Conservation (phyloP, 805 yeast species). For the Ogataea siamensis region DNA sequence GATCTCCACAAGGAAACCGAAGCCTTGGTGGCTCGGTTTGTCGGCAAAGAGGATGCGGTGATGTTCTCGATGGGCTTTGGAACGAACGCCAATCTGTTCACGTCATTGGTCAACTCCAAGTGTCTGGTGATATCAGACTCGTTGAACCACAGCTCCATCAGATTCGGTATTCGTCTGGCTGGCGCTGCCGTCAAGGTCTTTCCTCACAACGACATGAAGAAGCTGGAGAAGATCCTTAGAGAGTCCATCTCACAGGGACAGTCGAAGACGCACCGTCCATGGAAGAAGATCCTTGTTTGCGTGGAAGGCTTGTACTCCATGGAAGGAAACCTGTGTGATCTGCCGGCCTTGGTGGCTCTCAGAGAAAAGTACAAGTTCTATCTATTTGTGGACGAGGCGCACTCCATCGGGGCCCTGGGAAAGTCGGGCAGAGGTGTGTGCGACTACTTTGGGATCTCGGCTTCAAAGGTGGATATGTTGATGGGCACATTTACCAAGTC, state of each 20-base stretch:
- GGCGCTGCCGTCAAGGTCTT: constrained; percentile 92
- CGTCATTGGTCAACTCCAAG: constrained; percentile 78
- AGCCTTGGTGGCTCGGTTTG: constrained; percentile 71
- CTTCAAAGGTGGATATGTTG: constrained; percentile 73
- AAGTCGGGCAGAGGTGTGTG: constrained; percentile 92
- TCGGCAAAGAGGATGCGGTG: constrained; percentile 87
- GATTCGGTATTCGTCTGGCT: constrained; percentile 90
- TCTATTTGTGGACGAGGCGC: constrained; percentile 95
- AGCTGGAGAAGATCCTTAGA: constrained; percentile 71
- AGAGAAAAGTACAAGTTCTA: constrained; percentile 85
- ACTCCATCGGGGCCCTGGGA: constrained; percentile 98
- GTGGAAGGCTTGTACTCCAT: constrained; percentile 91
- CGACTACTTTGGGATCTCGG: constrained; percentile 83
- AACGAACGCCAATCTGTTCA: constrained; percentile 86
- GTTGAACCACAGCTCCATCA: constrained; percentile 90
- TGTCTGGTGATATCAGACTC: constrained; percentile 93
- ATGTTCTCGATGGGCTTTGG: constrained; percentile 94
- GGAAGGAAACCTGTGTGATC: constrained; percentile 88
- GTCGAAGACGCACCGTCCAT: constrained; percentile 92
- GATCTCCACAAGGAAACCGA: constrained; percentile 77
- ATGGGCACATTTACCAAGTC: constrained; percentile 99
- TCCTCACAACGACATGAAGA: constrained; percentile 86
- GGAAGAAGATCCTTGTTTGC: constrained; percentile 82
- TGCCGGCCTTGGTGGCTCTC: constrained; percentile 71
- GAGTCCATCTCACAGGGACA: constrained; percentile 92